Evolutionary conservation across 495 filamentous ascomycete species (phyloP).

Genomic region (Astrothelium macrocarpum): DNA sequence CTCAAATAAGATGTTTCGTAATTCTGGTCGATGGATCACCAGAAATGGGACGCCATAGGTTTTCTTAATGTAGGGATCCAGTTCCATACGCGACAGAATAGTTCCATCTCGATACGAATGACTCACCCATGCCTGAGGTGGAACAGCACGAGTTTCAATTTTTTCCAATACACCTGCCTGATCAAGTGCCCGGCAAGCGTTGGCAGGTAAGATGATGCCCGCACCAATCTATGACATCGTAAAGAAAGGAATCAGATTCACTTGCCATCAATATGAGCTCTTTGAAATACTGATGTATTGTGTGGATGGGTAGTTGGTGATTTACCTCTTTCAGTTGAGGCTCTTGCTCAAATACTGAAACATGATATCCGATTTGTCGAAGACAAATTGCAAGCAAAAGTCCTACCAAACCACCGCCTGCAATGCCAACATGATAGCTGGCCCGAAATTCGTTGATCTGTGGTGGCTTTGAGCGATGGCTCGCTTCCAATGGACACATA

Average conservation of each 20-base stretch:
- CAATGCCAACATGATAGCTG: not conserved
- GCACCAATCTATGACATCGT: not conserved
- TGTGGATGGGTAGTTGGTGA: too few species aligned
- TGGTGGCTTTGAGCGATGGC: too few species aligned
- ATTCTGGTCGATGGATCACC: not conserved
- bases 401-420: not conserved
- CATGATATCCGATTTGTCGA: not conserved
- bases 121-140: not conserved
- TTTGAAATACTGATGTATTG: too few species aligned
- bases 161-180: not conserved
- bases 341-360: not conserved
- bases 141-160: not conserved
- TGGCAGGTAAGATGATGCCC: not conserved
- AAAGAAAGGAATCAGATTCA: too few species aligned
- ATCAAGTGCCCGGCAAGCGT: not conserved
- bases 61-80: not conserved
- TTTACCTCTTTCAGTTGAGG: not conserved
- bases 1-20: not conserved
- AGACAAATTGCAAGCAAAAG: not conserved
- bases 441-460: too few species aligned
- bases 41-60: not conserved
- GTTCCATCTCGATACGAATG: not conserved
- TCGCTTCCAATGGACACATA: too few species aligned
- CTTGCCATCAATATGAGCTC: too few species aligned
- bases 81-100: not conserved